These are phyloP conservation scores for Geotrichum fermentans DNA, from an alignment of 1,139 yeast species.

Conservation along the genomic window DNA sequence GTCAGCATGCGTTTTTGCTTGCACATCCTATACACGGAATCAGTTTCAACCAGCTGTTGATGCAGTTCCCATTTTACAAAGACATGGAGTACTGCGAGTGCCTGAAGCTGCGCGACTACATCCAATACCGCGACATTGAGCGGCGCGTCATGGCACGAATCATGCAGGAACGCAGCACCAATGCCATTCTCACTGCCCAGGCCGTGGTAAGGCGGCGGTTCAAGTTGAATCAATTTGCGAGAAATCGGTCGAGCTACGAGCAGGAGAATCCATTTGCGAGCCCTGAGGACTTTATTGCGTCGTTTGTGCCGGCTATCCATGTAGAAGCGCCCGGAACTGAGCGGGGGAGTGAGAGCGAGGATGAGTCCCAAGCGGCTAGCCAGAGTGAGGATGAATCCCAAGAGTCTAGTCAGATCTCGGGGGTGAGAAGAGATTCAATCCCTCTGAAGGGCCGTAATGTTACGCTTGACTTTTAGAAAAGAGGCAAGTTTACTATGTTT, in stretches of 20 bases:
- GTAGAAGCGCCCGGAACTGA: too few species aligned
- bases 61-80: slow-evolving; percentile 68
- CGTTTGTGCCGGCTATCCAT: neutral
- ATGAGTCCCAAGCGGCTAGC: too few species aligned
- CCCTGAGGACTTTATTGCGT: neutral
- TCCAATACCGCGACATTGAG: slow-evolving; percentile 18
- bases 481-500: too few species aligned
- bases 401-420: too few species aligned
- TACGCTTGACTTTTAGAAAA: too few species aligned
- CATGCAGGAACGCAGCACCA: slow-evolving; percentile 8
- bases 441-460: too few species aligned
- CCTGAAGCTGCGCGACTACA: slow-evolving; percentile 53
- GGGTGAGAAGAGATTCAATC: too few species aligned
- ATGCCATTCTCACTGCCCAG: slow-evolving; percentile 6
- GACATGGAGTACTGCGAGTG: slow-evolving; percentile 35
- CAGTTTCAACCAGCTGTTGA: slow-evolving; percentile 59
- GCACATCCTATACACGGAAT: slow-evolving; percentile 45
- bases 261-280: neutral
- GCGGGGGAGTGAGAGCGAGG: too few species aligned
- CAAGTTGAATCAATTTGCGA: neutral
- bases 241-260: too few species aligned
- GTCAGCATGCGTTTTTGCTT: slow-evolving; percentile 34
- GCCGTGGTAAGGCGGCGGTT: slow-evolving; percentile 5
- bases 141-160: slow-evolving; percentile 8
- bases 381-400: too few species aligned